phyloP scores from a whole-genome alignment of 495 filamentous ascomycete genomes.

The Melanomma pulvis-pyrius region DNA sequence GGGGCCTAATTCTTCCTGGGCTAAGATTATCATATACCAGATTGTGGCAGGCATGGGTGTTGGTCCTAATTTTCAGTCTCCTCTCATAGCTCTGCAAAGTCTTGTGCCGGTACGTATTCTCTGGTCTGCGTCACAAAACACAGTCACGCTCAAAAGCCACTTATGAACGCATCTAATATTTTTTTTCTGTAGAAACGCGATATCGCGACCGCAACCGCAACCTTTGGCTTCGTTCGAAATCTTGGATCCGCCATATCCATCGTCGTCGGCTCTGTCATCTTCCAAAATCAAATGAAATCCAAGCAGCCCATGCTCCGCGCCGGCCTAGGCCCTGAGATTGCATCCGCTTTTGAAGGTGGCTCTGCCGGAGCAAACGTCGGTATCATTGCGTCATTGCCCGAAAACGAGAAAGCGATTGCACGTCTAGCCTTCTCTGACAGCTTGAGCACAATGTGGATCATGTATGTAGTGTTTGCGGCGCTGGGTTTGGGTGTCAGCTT shows the following conservation, averaged over 20 bases:
- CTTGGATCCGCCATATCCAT: constrained; percentile 71
- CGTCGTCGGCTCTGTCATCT: constrained; percentile 80
- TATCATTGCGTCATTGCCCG: constrained; percentile 46
- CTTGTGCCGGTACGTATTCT: constrained; percentile 49
- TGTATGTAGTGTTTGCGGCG: constrained; percentile 48
- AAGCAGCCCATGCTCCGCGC: constrained; percentile 16
- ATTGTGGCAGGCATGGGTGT: constrained; percentile 68
- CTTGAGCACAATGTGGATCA: constrained; percentile 54
- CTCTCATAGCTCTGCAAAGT: constrained; percentile 79
- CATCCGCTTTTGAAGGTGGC: constrained; percentile 46
- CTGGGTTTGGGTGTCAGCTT: constrained; percentile 45
- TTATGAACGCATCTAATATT: constrained; percentile 32
- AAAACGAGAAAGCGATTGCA: constrained; percentile 40
- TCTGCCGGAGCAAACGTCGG: constrained; percentile 52
- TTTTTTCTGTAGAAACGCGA: constrained; percentile 55
- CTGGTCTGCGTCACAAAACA: neutral
- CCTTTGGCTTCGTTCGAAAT: constrained; percentile 73
- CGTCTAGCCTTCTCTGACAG: constrained; percentile 48
- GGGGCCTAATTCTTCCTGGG: constrained; percentile 53
- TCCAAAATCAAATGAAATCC: constrained; percentile 61
- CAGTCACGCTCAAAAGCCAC: neutral
- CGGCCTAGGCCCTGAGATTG: constrained; percentile 40
- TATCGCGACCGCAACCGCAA: constrained; percentile 75
- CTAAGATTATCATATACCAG: constrained; percentile 64
- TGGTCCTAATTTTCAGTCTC: constrained; percentile 71